Percentiles rank a stretch among this genome's conserved stretches.
phyloP scores from a whole-genome alignment of 768 basidiomycete genomes.

The Dioszegia aurantiaca region DNA sequence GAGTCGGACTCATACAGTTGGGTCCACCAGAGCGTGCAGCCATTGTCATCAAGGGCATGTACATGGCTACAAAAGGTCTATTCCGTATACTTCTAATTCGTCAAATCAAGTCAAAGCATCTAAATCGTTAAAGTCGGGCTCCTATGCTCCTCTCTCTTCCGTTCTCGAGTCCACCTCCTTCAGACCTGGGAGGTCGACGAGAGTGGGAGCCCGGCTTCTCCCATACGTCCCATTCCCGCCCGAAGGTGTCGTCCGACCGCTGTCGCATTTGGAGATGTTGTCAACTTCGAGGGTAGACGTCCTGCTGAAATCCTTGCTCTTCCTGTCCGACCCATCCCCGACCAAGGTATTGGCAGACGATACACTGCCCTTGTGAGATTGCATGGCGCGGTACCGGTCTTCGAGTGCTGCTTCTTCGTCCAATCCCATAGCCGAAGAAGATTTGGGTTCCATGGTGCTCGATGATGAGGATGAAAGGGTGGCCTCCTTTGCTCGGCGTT shows the following conservation, averaged over 20 bases:
- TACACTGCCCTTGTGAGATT: slow-evolving; percentile 12
- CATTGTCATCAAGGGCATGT: too few relatives aligned
- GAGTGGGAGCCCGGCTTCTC: background rate
- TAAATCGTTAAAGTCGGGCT: background rate
- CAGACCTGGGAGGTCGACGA: slow-evolving; percentile 2
- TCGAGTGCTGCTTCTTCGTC: slow-evolving; percentile 12
- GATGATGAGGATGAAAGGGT: background rate
- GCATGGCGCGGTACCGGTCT: slow-evolving; percentile 10
- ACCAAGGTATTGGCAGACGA: slow-evolving; percentile 3
- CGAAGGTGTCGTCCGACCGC: slow-evolving; percentile 1
- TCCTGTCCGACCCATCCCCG: background rate
- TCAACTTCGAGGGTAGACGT: slow-evolving; percentile 5
- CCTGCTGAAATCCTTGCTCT: slow-evolving; percentile 4
- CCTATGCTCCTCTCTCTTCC: background rate
- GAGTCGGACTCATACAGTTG: too few relatives aligned
- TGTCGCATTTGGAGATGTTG: background rate
- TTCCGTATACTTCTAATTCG: too few relatives aligned
- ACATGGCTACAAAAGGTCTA: too few relatives aligned
- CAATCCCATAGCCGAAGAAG: background rate
- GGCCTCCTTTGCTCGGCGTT: slow-evolving; percentile 24
- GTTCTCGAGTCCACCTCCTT: slow-evolving; percentile 3
- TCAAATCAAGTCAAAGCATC: background rate
- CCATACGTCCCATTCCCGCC: background rate
- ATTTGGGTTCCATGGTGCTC: background rate
- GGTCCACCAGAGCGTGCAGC: too few relatives aligned